These are phyloP conservation scores for Phytophthora sp. DNA, from an alignment of 352 stramenopile genomes.

Conservation along the genomic window DNA sequence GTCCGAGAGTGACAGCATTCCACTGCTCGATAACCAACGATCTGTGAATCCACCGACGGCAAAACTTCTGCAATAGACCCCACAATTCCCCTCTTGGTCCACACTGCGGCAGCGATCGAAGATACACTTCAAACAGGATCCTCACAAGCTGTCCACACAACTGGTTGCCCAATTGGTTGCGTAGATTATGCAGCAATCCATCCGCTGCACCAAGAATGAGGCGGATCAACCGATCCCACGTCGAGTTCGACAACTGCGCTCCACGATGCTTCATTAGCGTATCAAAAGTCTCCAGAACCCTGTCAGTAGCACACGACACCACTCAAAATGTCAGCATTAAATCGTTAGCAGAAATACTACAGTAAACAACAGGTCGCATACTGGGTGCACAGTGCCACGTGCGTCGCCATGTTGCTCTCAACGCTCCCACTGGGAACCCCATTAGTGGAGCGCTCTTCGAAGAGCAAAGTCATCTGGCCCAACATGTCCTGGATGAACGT, in stretches of 20 bases:
- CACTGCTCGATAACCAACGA: constrained; percentile 88
- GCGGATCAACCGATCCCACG: constrained; percentile 86
- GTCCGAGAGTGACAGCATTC: constrained; percentile 76
- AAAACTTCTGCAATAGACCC: constrained; percentile 88
- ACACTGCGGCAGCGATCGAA: constrained; percentile 73
- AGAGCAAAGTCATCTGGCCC: constrained; percentile 88
- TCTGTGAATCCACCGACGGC: constrained; percentile 86
- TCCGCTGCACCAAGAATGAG: constrained; percentile 79
- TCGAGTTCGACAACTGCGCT: constrained; percentile 63
- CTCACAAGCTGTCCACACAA: constrained; percentile 79
- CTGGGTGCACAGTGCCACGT: constrained; percentile 76
- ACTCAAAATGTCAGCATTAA: constrained; percentile 2
- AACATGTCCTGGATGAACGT: constrained; percentile 88
- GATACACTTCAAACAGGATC: constrained; percentile 81
- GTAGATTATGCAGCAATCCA: constrained; percentile 75
- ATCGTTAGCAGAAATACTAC: not conserved
- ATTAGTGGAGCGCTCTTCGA: constrained; percentile 69
- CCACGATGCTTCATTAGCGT: constrained; percentile 72
- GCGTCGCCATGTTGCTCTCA: constrained; percentile 58
- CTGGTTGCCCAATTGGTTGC: constrained; percentile 74
- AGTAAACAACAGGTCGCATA: constrained; percentile 30
- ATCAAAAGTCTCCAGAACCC: constrained; percentile 84
- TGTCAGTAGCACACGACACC: constrained; percentile 22
- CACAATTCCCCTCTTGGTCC: constrained; percentile 77
- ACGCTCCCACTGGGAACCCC: constrained; percentile 21